Base-by-base conservation (phyloP, 345 rosid species). In the Populus ilicifolia region DNA sequence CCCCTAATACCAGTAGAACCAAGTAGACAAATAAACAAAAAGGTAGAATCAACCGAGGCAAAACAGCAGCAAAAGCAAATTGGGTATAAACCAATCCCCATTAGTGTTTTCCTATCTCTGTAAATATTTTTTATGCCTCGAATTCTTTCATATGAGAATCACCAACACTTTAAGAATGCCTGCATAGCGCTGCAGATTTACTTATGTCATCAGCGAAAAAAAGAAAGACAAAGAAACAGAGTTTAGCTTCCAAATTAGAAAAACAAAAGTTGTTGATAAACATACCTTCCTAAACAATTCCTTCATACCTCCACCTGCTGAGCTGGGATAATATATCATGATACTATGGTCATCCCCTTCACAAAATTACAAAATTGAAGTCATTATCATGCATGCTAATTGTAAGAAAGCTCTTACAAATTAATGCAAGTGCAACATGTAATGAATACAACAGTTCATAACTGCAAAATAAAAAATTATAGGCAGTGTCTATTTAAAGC, bases 251-350 rank as follows among this genome's bases (percentile, higher is more conserved):
- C 43, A 70, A 72, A 67, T 62, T 14, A 38, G 44, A 71, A 16
- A 35, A 16, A 48, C 7, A 71, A 39, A 21, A 71, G 5, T 5
- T 18, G 36, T 66, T 36, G 30, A 67, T 67, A 41, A 69, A 36
- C 85, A 56, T 83, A 96, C 99, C 98, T 92, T 96, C 87, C 99
- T 89, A 81, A 96, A 96, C 75, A 96, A 86, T 87, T 92, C 98
- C 83, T 96, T 96, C 99, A 96, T 96, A 61, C 99, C 99, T 78
- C 99, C 97, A 80, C 99, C 99, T 1, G 99, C 99, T 67, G 99
- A 92, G 81, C 97, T 96, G 63, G 99, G 99, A 73, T 96, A 96
- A 83, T 96, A 96, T 84, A 96, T 91, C 99, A 94, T 92, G 78
- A 96, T 96, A 74, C 97, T 92, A 83, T 96, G 99, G 83, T 96